A percentile compares a stretch with the other conserved stretches of the same genome.
These are phyloP conservation scores for Medicago ruthenica DNA, from an alignment of 306 rosid species.

Conservation along the genomic window DNA sequence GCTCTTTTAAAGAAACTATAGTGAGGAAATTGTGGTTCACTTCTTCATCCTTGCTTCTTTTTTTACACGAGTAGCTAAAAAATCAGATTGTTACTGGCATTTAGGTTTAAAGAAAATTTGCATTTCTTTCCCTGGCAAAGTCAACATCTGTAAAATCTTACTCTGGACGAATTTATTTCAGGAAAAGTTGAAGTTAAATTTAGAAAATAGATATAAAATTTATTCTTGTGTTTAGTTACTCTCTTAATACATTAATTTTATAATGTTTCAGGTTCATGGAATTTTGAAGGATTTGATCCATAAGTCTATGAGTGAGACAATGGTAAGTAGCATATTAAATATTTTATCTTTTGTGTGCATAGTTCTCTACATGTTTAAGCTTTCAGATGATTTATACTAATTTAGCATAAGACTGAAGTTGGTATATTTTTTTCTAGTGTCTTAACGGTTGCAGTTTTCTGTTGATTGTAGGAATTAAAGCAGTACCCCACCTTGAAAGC, in stretches of 20 bases:
- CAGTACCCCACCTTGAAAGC: slow-evolving; percentile 87
- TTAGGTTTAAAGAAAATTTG: too few relatives aligned
- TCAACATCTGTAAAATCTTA: too few relatives aligned
- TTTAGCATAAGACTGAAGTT: neutral
- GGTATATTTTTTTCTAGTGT: neutral
- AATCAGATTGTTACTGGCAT: too few relatives aligned
- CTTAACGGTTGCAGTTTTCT: neutral
- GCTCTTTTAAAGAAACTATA: too few relatives aligned
- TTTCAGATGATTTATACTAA: neutral
- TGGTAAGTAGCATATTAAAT: slow-evolving; percentile 42
- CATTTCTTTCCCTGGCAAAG: too few relatives aligned
- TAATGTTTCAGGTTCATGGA: slow-evolving; percentile 74
- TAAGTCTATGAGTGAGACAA: slow-evolving; percentile 81
- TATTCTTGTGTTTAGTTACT: slow-evolving; percentile 7
- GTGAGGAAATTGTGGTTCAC: too few relatives aligned
- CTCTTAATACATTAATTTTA: slow-evolving; percentile 7
- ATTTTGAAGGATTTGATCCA: slow-evolving; percentile 89
- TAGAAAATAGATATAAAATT: neutral
- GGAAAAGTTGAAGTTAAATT: slow-evolving; percentile 18
- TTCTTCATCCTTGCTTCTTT: too few relatives aligned
- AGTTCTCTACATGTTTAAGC: slow-evolving; percentile 30
- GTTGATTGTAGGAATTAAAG: slow-evolving; percentile 70
- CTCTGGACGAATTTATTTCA: neutral
- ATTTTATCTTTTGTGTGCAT: slow-evolving; percentile 13
- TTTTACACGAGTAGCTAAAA: too few relatives aligned